Evolutionary conservation across 1,139 yeast species (phyloP).

Genomic region (Lodderomyces elongisporus): DNA sequence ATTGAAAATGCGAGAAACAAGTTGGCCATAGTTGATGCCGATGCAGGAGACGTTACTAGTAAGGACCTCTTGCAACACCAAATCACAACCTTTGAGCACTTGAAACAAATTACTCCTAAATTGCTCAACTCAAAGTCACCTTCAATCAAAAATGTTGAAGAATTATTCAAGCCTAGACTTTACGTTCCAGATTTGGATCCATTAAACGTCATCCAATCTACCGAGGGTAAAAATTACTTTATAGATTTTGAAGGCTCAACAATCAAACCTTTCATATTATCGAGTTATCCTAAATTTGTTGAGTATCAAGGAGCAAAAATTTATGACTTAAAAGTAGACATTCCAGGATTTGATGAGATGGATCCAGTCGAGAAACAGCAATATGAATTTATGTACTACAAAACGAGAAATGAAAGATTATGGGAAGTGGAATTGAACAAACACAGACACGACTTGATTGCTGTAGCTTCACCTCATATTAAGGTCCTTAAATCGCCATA

Average conservation of each 20-base stretch:
- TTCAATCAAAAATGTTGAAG: conserved; percentile 53
- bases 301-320: conserved; percentile 86
- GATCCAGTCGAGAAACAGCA: conserved; percentile 72
- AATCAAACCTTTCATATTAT: conserved; percentile 76
- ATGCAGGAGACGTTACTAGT: conserved; percentile 38
- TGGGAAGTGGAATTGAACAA: conserved; percentile 79
- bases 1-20: conserved; percentile 56
- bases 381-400: conserved; percentile 77
- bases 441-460: conserved; percentile 60
- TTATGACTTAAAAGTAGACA: conserved; percentile 66
- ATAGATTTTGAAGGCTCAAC: conserved; percentile 78
- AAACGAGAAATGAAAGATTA: conserved; percentile 85
- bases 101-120: conserved; percentile 48
- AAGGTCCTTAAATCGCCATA: conserved; percentile 65
- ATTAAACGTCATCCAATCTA: conserved; percentile 59
- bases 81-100: conserved; percentile 55
- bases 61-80: conserved; percentile 41
- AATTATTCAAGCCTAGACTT: conserved; percentile 68
- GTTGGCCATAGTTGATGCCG: conserved; percentile 52
- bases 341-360: conserved; percentile 63
- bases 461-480: conserved; percentile 73
- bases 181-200: conserved; percentile 86
- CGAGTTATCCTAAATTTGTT: conserved; percentile 75
- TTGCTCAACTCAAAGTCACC: conserved; percentile 49
- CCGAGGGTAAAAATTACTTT: conserved; percentile 43